A percentile compares a stretch with the other conserved stretches of the same genome.
phyloP scores from a whole-genome alignment of 2,329 filamentous ascomycete genomes.

The Clonostachys rosea region DNA sequence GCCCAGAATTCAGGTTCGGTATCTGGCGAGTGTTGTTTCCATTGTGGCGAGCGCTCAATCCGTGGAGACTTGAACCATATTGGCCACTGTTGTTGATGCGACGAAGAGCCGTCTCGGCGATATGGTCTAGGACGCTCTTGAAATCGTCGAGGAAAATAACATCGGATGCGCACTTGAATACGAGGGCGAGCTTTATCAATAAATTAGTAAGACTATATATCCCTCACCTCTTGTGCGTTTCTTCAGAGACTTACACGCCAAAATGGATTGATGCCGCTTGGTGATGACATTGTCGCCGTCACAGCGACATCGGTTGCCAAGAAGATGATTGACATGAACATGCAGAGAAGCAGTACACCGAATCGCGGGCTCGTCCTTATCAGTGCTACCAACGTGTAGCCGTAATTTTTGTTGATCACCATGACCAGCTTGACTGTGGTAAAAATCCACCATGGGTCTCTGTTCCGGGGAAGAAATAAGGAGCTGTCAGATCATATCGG shows the following conservation, averaged over 20 bases:
- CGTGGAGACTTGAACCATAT: too few species aligned
- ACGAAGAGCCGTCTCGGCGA: constrained; percentile 3
- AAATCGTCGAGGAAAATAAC: constrained; percentile 10
- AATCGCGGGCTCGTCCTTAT: constrained; percentile 7
- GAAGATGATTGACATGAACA: constrained; percentile 7
- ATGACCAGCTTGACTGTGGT: constrained; percentile 8
- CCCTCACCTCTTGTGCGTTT: not conserved
- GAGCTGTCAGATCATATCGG: not conserved
- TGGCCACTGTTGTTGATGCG: not conserved
- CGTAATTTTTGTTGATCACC: constrained; percentile 8
- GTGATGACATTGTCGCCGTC: not conserved
- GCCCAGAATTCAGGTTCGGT: too few species aligned
- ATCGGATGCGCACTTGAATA: constrained; percentile 10
- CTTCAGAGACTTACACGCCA: constrained; percentile 5
- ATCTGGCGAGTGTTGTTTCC: too few species aligned
- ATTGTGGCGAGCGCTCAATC: too few species aligned
- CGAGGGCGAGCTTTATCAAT: constrained; percentile 6
- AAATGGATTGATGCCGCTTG: constrained; percentile 9
- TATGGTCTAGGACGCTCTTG: constrained; percentile 8
- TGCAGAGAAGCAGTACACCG: constrained; percentile 7
- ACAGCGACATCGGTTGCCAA: constrained; percentile 5
- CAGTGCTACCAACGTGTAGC: constrained; percentile 3
- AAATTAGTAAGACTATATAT: not conserved
- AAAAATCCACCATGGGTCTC: constrained; percentile 9
- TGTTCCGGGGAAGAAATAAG: not conserved